Evolutionary conservation across 169 alveolate genomes (phyloP).

Genomic region (Cryptosporidium baileyi): DNA sequence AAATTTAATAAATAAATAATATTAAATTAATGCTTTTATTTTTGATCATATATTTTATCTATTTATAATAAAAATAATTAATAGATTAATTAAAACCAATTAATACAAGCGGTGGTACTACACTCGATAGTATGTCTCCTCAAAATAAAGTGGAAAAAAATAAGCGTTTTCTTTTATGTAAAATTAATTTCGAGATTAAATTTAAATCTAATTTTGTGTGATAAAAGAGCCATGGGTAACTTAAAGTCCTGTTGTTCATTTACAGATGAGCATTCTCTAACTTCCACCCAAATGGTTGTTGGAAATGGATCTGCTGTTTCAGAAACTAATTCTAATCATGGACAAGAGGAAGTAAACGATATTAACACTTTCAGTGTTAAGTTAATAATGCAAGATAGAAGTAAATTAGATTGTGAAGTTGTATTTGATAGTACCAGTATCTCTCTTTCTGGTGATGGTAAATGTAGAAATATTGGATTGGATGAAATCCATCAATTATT

Average conservation of each 20-base stretch:
- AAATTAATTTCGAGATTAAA: too few species aligned
- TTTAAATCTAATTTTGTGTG: too few species aligned
- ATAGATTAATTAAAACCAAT: too few species aligned
- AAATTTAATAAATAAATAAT: too few species aligned
- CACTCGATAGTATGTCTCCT: too few species aligned
- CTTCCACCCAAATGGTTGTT: conserved; percentile 55
- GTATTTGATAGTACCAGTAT: conserved; percentile 48
- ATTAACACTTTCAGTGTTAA: conserved; percentile 32
- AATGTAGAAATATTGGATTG: conserved; percentile 56
- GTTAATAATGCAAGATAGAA: conserved; percentile 64
- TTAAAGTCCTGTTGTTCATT: conserved; percentile 65
- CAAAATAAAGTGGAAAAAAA: too few species aligned
- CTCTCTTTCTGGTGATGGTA: conserved; percentile 66
- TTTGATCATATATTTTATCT: too few species aligned
- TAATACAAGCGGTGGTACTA: too few species aligned
- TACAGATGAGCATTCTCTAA: conserved; percentile 63
- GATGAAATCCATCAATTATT: conserved; percentile 71
- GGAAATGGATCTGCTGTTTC: conserved; percentile 52
- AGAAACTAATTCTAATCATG: conserved; percentile 30
- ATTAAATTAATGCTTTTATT: too few species aligned
- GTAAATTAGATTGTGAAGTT: conserved; percentile 62
- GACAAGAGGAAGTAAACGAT: conserved; percentile 27
- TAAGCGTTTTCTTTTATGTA: too few species aligned
- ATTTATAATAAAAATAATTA: too few species aligned
- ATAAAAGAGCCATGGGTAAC: conserved; percentile 57